Percentiles rank a stretch among this genome's conserved stretches.
Evolutionary conservation across 345 rosid genomes (phyloP).

Genomic region (Gossypium bickii): DNA sequence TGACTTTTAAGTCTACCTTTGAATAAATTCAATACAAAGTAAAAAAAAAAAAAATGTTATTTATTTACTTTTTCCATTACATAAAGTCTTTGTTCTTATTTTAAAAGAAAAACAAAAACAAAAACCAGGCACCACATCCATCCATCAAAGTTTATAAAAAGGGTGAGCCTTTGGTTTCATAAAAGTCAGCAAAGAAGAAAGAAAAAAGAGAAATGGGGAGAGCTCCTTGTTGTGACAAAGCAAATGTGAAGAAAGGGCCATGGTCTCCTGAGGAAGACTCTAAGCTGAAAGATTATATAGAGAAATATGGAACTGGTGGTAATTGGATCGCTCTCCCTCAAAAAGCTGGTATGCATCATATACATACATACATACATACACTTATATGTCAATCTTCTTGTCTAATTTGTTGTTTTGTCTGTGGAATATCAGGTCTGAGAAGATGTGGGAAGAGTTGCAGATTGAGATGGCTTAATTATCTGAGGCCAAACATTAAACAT

Average conservation of each 20-base stretch:
- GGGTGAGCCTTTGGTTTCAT: neutral
- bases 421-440: conserved; percentile 47
- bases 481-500: neutral
- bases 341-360: conserved; percentile 53
- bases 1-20: conserved; percentile 27
- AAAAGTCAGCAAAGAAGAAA: neutral
- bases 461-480: neutral
- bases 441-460: conserved; percentile 35
- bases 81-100: conserved; percentile 19
- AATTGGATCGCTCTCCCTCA: conserved; percentile 88
- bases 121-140: neutral
- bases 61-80: neutral
- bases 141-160: conserved; percentile 12
- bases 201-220: conserved; percentile 63
- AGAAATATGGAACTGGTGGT: conserved; percentile 81
- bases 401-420: conserved; percentile 11
- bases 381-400: neutral
- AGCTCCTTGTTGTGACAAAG: conserved; percentile 97
- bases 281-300: conserved; percentile 77
- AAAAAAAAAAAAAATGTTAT: neutral
- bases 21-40: conserved; percentile 3
- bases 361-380: neutral
- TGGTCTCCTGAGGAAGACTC: conserved; percentile 98
- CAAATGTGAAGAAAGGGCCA: conserved; percentile 95
- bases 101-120: too few species aligned